phyloP scores from a whole-genome alignment of 163 green algal species.

The Dunaliella salina region DNA sequence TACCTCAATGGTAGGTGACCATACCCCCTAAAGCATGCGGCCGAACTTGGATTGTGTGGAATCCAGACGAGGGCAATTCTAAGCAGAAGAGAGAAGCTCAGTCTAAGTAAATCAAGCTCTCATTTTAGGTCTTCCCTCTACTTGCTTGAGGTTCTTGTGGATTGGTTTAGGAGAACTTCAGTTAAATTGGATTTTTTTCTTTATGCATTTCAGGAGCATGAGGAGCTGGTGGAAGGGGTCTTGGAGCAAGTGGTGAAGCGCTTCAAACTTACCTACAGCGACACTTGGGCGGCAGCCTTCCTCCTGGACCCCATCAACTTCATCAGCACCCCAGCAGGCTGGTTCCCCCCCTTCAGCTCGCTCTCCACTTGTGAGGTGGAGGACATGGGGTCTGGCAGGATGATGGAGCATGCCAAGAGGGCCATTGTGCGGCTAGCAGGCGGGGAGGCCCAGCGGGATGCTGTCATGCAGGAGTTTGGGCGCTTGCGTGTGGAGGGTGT shows the following conservation, averaged over 20 bases:
- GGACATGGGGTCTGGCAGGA: background rate
- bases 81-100: no score
- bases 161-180: no score
- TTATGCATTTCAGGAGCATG: background rate
- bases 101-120: no score
- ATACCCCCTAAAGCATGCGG: no score
- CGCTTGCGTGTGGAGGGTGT: background rate
- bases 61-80: no score
- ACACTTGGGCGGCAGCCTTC: background rate
- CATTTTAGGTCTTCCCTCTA: no score
- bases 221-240: background rate
- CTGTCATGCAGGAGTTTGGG: background rate
- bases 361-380: background rate
- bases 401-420: background rate
- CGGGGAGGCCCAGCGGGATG: background rate
- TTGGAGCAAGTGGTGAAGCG: background rate
- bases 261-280: background rate
- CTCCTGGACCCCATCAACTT: conserved; percentile 7
- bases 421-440: background rate
- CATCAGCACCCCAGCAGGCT: background rate
- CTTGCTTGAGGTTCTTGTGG: no score
- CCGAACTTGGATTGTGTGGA: no score
- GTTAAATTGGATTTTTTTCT: no score
- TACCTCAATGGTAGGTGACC: no score
- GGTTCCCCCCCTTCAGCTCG: background rate